Evolutionary conservation across 129 eudicot genomes (phyloP), one percentile per base, ranked within the genome.

Genomic region (Heracleum sosnowskyi): DNA sequence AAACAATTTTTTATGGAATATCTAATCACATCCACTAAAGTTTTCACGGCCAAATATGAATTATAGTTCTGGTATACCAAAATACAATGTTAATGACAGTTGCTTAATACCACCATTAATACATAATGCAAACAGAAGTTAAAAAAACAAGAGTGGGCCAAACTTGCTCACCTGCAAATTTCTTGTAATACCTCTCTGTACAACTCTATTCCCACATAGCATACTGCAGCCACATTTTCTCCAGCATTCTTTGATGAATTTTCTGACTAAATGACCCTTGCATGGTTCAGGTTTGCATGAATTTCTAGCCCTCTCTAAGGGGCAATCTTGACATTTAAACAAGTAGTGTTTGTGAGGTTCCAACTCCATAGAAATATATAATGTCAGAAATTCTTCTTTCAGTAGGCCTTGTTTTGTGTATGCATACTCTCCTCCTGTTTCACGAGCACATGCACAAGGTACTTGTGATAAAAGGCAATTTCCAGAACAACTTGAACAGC

Each of bases 161-260:
- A 29, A 62, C 33, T 74, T 26, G 34, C 77, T 74, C 80, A 93
- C 97, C 97, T 94, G 97, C 84, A 94, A 78, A 41, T 83, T 86
- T 78, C 87, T 69, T 33, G 87, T 86, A 75, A 84, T 85, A 31
- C 98, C 98, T 68, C 97, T 79, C 76, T 93, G 98, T 13, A 91
- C 97, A 12, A 93, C 91, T 68, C 98, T 89, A 76, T 93, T 93
- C 33, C 96, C 97, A 84, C 98, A 93, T 26, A 77, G 78, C 87
- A 84, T 91, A 51, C 69, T 84, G 85, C 98, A 94, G n/a, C 96
- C 90, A 81, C 98, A 94, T 88, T 91, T 94, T 53, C 89, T 82
- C 97, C 98, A 94, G 76, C 98, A 94, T 81, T 94, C 98, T 78
- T 91, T 91, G 17, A 94, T 89, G 69, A 91, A 94, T 74, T 84